Evolutionary conservation across 1,284 basidiomycete species (phyloP), one percentile per base, ranked within the genome.

Genomic region (Heterobasidion occidentale): DNA sequence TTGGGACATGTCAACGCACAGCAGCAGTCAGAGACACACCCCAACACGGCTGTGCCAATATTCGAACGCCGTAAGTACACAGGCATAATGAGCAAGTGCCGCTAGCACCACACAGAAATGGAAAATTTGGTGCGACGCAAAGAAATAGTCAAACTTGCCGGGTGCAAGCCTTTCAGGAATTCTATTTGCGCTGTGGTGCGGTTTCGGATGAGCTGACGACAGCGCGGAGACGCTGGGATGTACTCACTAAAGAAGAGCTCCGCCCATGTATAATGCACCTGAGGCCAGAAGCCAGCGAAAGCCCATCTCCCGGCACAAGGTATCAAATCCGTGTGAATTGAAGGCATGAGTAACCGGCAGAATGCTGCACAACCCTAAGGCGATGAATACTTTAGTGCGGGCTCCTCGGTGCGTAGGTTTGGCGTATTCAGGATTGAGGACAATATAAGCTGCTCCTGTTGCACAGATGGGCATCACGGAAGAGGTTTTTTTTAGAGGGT

Each of bases 41-140:
- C 59, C 62, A 14, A 49, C 52, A 15, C 57, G 59, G 48, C 75
- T 71, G 68, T 88, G 80, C 70, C 81, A 78, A 68, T 84, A 77
- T 57, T 79, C 68, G 63, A 88, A 76, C 46, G 75, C 77, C 20
- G 74, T 77, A 61, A 84, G 64, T 55, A 88, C 72, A 62, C 80
- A 79, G 48, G 70, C 67, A 71, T 90, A 94, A 68, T 94, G 91
- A 42, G 83, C 77, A 59, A 88, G 73, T 11, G 89, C 90, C 2
- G 90, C 94, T 27, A 84, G 69, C 49, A 95, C 76, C 33, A 95
- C 92, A 66, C 84, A 86, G 62, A 83, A 67, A 67, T 96, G 94
- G 71, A 97, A 96, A 65, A 94, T 88, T 70, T 89, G 88, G 74
- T 94, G 92, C 36, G 88, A 92, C 1, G 88, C 79, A 55, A 87